Base-by-base conservation (phyloP, 2,329 filamentous ascomycete genomes). In the Trichoderma koningiopsis region DNA sequence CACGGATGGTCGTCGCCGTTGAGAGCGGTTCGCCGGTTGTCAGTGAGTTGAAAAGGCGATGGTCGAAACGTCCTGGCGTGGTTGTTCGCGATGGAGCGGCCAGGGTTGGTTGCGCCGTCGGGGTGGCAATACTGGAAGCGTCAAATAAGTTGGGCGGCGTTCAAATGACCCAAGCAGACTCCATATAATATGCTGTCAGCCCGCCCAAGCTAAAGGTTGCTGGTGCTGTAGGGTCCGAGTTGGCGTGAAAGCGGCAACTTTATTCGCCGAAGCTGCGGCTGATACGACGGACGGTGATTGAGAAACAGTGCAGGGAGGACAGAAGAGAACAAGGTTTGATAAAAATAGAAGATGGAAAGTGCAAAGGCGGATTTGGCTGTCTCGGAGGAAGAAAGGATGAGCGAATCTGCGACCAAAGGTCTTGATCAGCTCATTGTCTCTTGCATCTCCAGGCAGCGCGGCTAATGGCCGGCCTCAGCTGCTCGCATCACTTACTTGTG, bases 101-200 rank as follows among this genome's bases (percentile, higher is more conserved):
- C 40, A 52, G 63, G 63, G 27, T 49, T 59, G 55, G 62, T 19
- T 27, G 63, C 57, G 57, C 22, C 43, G 57, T 40, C 8, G 27
- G 35, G 31, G 59, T 62, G 43, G 60, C 61, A 27, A 52, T 59
- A 57, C 53, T 47, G 58, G 22, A 58, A 29, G 55, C 63, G 63
- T 59, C 27, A 27, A 27, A 27, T 27, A n/a, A 67, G 63, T 67
- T 67, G 63, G 63, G 63, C 63, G 63, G 55, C 37, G 63, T 24
- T 67, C 63, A 59, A 67, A 55, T 52, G 63, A 59, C 63, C 63
- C 61, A n/a, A 58, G 27, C 29, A 43, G 53, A 63, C 40, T 63
- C 59, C 43, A 61, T 49, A 61, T n/a, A 53, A 29, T 24, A 64
- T 43, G 22, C 47, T 19, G 19, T 64, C 61, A 64, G 61, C 61